Evolutionary conservation across 345 rosid species (phyloP), one percentile per base, ranked within the genome.

Genomic region (Citrus mangshanensis): DNA sequence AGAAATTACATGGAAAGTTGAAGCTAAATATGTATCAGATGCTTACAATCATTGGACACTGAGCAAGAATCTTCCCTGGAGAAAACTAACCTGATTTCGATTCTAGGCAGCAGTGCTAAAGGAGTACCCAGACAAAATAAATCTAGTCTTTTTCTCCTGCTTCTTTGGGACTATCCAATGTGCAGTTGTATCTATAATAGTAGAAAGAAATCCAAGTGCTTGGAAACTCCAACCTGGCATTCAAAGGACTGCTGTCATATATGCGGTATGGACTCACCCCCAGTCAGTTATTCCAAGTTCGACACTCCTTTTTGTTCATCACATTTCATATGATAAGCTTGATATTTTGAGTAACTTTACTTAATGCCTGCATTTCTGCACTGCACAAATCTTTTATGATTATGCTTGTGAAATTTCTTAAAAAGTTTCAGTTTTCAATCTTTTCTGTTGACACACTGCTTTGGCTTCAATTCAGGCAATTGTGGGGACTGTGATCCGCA

Each of bases 401-500:
- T 34, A 34, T 42, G 64, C 66, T 58, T 13, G 54, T 37, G 16
- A 73, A 32, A 35, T 54, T 32, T n/a, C 51, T 4, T 73, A 4
- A 32, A 22, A 34, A n/a, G 22, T 58, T 73, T n/a, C 2, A n/a
- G 22, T 37, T 58, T 34, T 73, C 8, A 5, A 37, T 59, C 6
- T 18, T 40, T 40, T 32, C 10, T 35, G 19, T 54, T 24, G 59
- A 19, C 14, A 32, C 62, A 3, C 7, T 22, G 63, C 35, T 68
- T 77, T 68, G 49, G 38, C 56, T 56, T 56, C 67, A 37, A 18
- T 68, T 68, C 30, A 77, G 79, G 79, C 83, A 79, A 68, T 58
- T 64, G 6, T 81, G 78, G 88, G 82, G 77, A 4, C 82, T 60
- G 68, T 81, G 72, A 49, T 79, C 69, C 72, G 79, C 3, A 68